Percentiles rank a stretch among this genome's conserved stretches.
These are phyloP conservation scores for Salix caprea DNA, from an alignment of 345 rosid genomes.

Conservation along the genomic window DNA sequence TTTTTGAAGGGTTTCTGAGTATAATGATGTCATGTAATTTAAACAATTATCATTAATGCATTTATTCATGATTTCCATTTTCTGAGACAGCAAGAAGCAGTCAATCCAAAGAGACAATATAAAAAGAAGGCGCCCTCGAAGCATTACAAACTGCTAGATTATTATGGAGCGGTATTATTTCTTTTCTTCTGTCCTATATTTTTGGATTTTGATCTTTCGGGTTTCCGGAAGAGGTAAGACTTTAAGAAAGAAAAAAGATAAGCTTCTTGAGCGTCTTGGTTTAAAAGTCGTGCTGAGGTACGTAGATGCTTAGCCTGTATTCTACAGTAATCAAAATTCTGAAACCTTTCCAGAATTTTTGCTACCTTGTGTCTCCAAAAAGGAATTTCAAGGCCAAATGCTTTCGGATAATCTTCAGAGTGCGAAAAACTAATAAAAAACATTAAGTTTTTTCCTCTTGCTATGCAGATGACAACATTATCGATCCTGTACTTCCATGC, in stretches of 20 bases:
- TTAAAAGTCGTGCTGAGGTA: too few relatives aligned
- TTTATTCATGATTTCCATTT: background rate
- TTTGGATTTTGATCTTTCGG: background rate
- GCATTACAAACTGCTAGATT: background rate
- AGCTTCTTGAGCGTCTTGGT: too few relatives aligned
- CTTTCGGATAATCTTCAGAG: background rate
- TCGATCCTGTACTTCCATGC: background rate
- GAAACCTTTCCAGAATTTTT: background rate
- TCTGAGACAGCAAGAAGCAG: background rate
- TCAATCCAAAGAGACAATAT: background rate
- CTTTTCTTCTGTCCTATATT: background rate
- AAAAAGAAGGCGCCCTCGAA: background rate
- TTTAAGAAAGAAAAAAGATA: too few relatives aligned
- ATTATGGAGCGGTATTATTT: background rate
- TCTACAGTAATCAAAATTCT: background rate
- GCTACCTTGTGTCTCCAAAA: too few relatives aligned
- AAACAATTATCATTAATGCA: too few relatives aligned
- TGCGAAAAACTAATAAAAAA: background rate
- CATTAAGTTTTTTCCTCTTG: background rate
- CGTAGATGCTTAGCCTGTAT: background rate
- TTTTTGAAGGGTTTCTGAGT: background rate
- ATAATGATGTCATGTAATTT: too few relatives aligned
- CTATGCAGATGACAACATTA: background rate
- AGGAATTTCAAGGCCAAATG: too few relatives aligned
- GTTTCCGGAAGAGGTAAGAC: too few relatives aligned